These are phyloP conservation scores for Cercospora citrullina DNA, from an alignment of 2,329 filamentous ascomycete genomes.

Conservation along the genomic window DNA sequence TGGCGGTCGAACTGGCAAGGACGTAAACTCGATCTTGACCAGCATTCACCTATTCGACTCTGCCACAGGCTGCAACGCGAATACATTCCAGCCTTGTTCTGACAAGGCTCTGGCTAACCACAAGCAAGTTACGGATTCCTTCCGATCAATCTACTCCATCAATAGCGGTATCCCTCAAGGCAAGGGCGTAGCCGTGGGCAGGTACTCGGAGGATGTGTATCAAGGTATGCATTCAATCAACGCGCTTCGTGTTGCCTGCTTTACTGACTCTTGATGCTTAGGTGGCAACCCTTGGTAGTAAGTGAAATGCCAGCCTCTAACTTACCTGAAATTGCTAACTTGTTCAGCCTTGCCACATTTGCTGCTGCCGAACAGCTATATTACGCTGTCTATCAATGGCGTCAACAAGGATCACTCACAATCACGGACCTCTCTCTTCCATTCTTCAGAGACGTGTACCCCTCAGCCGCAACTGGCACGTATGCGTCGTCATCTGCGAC, in stretches of 20 bases:
- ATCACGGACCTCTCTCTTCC: constrained; percentile 64
- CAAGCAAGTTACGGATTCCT: constrained; percentile 73
- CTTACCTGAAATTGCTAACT: not conserved
- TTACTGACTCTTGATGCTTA: constrained; percentile 56
- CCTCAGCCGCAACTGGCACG: constrained; percentile 60
- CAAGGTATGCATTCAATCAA: not conserved
- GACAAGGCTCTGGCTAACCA: constrained; percentile 64
- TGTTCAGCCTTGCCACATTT: constrained; percentile 59
- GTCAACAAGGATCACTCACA: constrained; percentile 60
- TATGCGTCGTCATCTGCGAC: constrained; percentile 53
- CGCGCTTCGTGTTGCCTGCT: not conserved
- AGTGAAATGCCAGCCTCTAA: not conserved
- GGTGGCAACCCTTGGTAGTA: constrained; percentile 72
- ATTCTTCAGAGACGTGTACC: constrained; percentile 69
- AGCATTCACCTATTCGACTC: constrained; percentile 67
- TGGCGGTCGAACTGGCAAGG: constrained; percentile 65
- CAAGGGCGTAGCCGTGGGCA: constrained; percentile 52
- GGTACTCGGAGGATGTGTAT: constrained; percentile 52
- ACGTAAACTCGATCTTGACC: constrained; percentile 65
- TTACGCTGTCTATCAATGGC: constrained; percentile 72
- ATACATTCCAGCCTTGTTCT: constrained; percentile 78
- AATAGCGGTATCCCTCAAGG: constrained; percentile 65
- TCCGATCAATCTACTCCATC: constrained; percentile 68
- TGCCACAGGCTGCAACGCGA: constrained; percentile 60
- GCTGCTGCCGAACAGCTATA: constrained; percentile 80